These are phyloP conservation scores for Sphaerobolus stellatus DNA, from an alignment of 1,284 basidiomycete genomes.

Conservation along the genomic window DNA sequence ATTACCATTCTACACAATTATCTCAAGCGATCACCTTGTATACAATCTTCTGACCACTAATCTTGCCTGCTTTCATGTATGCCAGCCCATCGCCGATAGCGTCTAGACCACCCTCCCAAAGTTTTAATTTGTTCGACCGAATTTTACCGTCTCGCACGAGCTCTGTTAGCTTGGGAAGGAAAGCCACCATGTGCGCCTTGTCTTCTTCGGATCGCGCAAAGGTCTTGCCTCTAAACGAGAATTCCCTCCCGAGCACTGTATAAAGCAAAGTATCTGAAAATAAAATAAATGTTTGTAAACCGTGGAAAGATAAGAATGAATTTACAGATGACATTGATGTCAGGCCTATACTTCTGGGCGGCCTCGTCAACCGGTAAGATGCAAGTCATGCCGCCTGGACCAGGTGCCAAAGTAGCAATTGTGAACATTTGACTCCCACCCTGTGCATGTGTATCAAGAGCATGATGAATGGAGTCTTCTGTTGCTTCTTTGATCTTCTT, in stretches of 20 bases:
- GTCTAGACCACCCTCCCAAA: slow-evolving; percentile 16
- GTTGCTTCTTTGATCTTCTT: slow-evolving; percentile 26
- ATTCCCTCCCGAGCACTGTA: slow-evolving; percentile 19
- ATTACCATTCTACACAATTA: too few species aligned
- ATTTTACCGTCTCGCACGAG: slow-evolving; percentile 19
- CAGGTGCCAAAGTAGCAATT: neutral
- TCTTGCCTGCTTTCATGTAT: slow-evolving; percentile 20
- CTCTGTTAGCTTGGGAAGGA: slow-evolving; percentile 18
- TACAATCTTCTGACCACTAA: slow-evolving; percentile 18
- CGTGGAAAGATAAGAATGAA: neutral
- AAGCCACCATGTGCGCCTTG: slow-evolving; percentile 23
- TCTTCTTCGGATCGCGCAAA: slow-evolving; percentile 26
- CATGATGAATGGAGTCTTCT: slow-evolving; percentile 21
- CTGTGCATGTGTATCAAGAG: slow-evolving; percentile 17
- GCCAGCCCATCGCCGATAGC: slow-evolving; percentile 16
- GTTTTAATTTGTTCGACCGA: slow-evolving; percentile 23
- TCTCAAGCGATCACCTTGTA: slow-evolving; percentile 7
- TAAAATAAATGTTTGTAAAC: neutral
- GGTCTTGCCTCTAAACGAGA: slow-evolving; percentile 17
- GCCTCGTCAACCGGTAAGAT: neutral
- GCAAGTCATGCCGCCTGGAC: neutral
- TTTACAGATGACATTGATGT: neutral
- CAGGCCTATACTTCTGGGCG: neutral
- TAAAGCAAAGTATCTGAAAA: slow-evolving; percentile 20
- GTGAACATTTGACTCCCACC: slow-evolving; percentile 3